Evolutionary conservation across 805 yeast genomes (phyloP), one percentile per base, ranked within the genome.

Genomic region (Candida lessepsii): DNA sequence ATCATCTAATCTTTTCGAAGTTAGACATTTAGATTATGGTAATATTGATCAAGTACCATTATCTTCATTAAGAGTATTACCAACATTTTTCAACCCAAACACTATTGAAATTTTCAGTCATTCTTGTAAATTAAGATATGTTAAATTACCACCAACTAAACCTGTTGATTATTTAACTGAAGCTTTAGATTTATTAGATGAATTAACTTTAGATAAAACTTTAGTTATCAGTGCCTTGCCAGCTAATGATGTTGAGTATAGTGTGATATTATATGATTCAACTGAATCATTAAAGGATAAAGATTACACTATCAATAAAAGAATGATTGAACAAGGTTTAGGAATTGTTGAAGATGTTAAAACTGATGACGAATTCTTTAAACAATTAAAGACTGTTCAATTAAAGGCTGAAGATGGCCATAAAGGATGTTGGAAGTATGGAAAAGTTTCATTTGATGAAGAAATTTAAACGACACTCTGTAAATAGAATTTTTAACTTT

Each of bases 401-500:
- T 44, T 50, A 14, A 51, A 48, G 5, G 88, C 88, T 20, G 76
- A 71, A 54, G 39, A 58, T 13, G 58, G 52, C 23, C 80, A 78
- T 45, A 52, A 61, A 15, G 89, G 89, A 4, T 81, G 86, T 55
- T 83, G 90, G 90, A 79, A 80, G 60, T 80, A 76, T 50, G 90
- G 90, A 37, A 88, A 83, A 54, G 75, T 84, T 26, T 74, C 81
- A 27, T 78, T 70, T 40, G 83, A 78, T 41, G 83, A 78, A 4
- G 70, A 62, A 7, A 8, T 28, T 28, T 31, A 20, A 8, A 27
- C 9, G 29, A 27, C n/a, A n/a, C n/a, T n/a, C n/a, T n/a, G n/a
- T n/a, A n/a, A n/a, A n/a, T n/a, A n/a, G n/a, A n/a, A n/a, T n/a
- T n/a, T n/a, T n/a, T n/a, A n/a, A n/a, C n/a, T n/a, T n/a, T n/a